These are phyloP conservation scores for Pelargonium myrrhifolium DNA, from an alignment of 441 rosid species.

Conservation along the genomic window DNA sequence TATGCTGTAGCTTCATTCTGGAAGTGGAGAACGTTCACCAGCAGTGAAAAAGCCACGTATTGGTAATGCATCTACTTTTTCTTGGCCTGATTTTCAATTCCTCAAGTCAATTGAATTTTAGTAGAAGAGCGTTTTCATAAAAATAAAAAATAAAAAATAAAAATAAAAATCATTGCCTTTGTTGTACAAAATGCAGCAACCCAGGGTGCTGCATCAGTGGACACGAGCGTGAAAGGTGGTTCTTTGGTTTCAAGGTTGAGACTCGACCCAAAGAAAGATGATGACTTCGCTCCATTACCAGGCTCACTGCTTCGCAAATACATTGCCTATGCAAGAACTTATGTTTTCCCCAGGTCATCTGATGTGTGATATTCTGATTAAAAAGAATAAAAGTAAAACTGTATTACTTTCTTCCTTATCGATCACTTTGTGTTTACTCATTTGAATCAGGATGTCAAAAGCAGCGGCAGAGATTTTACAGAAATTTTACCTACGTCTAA, in stretches of 20 bases:
- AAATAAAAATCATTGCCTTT: not conserved
- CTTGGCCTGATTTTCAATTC: not conserved
- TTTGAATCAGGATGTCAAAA: slow-evolving; percentile 64
- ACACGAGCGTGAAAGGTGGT: slow-evolving; percentile 37
- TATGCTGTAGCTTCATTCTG: slow-evolving; percentile 77
- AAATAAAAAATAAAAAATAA: no score
- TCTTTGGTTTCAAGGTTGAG: slow-evolving; percentile 78
- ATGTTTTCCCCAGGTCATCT: slow-evolving; percentile 74
- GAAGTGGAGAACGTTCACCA: slow-evolving; percentile 46
- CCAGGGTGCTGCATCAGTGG: slow-evolving; percentile 33
- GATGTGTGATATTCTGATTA: slow-evolving; percentile 9
- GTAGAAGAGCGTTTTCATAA: not conserved
- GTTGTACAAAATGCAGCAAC: slow-evolving; percentile 36
- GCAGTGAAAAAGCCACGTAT: slow-evolving; percentile 47
- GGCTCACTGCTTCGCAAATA: slow-evolving; percentile 82
- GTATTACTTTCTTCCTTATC: not conserved
- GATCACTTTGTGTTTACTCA: slow-evolving; percentile 12
- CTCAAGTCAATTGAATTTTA: not conserved
- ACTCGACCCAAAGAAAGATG: slow-evolving; percentile 60
- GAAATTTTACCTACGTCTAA: slow-evolving; percentile 78
- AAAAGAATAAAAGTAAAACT: not conserved
- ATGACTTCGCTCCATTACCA: slow-evolving; percentile 72
- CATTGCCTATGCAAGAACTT: slow-evolving; percentile 82
- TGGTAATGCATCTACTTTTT: slow-evolving; percentile 28
- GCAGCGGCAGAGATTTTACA: slow-evolving; percentile 88